Percentiles rank a stretch among this genome's conserved stretches.
phyloP scores from a whole-genome alignment of 2,329 filamentous ascomycete genomes.

The Harringtonia aguacate region DNA sequence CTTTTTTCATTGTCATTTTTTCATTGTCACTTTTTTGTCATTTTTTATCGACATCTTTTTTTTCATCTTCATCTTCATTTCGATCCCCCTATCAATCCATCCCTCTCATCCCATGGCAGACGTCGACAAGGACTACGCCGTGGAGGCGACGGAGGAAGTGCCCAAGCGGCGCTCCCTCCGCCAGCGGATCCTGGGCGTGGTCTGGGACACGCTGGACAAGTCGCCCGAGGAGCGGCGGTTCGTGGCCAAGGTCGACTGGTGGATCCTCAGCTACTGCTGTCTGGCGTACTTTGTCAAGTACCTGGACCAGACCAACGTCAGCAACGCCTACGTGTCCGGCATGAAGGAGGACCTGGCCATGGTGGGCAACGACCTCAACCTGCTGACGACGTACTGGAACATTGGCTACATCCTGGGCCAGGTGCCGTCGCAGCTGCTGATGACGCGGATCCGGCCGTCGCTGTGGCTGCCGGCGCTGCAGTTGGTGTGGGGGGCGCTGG shows the following conservation, averaged over 20 bases:
- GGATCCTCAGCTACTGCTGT: constrained; percentile 24
- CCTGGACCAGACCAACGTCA: constrained; percentile 17
- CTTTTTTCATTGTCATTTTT: too few relatives aligned
- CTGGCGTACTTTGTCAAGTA: constrained; percentile 28
- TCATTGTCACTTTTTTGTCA: too few relatives aligned
- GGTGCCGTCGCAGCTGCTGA: constrained; percentile 25
- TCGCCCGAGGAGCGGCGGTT: constrained; percentile 20
- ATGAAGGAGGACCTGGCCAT: constrained; percentile 32
- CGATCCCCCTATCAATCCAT: too few relatives aligned
- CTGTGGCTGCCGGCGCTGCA: constrained; percentile 31
- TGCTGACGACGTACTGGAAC: constrained; percentile 21
- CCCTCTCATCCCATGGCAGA: too few relatives aligned
- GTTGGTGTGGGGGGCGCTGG: constrained; percentile 23
- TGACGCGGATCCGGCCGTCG: constrained; percentile 29
- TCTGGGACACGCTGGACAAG: constrained; percentile 24
- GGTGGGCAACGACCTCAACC: constrained; percentile 29
- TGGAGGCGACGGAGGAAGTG: not conserved
- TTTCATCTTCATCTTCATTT: too few relatives aligned
- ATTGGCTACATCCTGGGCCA: constrained; percentile 28
- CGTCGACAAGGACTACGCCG: not conserved
- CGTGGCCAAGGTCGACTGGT: constrained; percentile 23
- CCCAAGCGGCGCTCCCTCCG: constrained; percentile 3
- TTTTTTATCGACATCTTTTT: too few relatives aligned
- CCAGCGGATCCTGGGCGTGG: constrained; percentile 13
- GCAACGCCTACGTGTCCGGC: constrained; percentile 32